phyloP scores from a whole-genome alignment of 2,329 filamentous ascomycete genomes.

The Aspergillus tanneri region DNA sequence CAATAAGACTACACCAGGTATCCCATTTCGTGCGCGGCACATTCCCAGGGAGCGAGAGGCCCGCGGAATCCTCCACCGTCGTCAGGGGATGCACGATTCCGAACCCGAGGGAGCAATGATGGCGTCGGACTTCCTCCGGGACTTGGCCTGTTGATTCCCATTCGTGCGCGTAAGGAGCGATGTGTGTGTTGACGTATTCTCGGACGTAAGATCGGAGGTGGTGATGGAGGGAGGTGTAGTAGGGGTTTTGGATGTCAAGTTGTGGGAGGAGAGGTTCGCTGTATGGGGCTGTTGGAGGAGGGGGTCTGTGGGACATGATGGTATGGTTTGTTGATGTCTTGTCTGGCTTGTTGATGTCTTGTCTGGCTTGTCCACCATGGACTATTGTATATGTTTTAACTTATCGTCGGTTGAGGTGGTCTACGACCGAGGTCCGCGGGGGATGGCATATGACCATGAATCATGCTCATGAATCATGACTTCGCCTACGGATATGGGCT shows the following conservation, averaged over 20 bases:
- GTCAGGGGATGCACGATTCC: slow-evolving; percentile 37
- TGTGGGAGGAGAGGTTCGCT: slow-evolving; percentile 49
- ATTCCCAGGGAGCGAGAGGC: slow-evolving; percentile 45
- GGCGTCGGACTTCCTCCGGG: slow-evolving; percentile 43
- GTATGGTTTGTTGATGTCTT: not conserved
- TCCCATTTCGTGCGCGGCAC: slow-evolving; percentile 54
- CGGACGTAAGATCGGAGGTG: slow-evolving; percentile 58
- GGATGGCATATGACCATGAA: too few relatives aligned
- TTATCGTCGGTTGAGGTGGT: too few relatives aligned
- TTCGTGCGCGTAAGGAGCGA: slow-evolving; percentile 59
- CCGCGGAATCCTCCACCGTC: slow-evolving; percentile 40
- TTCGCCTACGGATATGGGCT: too few relatives aligned
- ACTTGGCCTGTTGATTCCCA: slow-evolving; percentile 62
- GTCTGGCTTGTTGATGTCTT: too few relatives aligned
- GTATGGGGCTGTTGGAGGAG: slow-evolving; percentile 35
- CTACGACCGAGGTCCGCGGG: too few relatives aligned
- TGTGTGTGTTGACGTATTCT: slow-evolving; percentile 58
- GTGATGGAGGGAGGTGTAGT: slow-evolving; percentile 64
- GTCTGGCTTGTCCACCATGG: too few relatives aligned
- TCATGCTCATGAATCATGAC: too few relatives aligned
- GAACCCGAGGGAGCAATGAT: slow-evolving; percentile 43
- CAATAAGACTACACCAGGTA: slow-evolving; percentile 57
- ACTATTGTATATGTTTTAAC: too few relatives aligned
- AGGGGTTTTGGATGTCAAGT: slow-evolving; percentile 47
- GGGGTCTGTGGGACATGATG: not conserved